These are phyloP conservation scores for Heliosperma pusillum DNA, from an alignment of 148 eudicot genomes.

Conservation along the genomic window DNA sequence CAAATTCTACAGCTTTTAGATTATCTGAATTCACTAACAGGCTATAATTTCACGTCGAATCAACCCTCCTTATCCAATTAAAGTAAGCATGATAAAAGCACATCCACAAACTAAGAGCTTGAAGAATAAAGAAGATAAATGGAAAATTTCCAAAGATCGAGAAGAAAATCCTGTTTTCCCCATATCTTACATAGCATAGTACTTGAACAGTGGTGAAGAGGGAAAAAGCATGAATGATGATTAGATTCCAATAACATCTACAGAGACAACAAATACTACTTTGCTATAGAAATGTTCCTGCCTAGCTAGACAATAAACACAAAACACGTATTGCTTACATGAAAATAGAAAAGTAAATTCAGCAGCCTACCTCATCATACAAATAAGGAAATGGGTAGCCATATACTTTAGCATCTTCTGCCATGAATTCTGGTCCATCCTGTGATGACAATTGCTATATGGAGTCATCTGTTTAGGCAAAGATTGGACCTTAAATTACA, in stretches of 20 bases:
- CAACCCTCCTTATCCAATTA: not conserved
- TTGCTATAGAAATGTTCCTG: not conserved
- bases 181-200: not conserved
- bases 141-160: not conserved
- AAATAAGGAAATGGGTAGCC: conserved; percentile 92
- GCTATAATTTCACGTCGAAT: not conserved
- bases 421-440: conserved; percentile 97
- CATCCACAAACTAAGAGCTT: not conserved
- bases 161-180: not conserved
- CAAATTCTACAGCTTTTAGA: not conserved
- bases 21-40: not conserved
- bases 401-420: conserved; percentile 72
- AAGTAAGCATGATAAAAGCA: not conserved
- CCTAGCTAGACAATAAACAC: not conserved
- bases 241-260: not conserved
- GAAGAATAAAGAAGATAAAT: not conserved
- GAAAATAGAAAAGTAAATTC: not conserved
- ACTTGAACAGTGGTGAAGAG: not conserved
- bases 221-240: not conserved
- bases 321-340: not conserved
- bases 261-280: not conserved
- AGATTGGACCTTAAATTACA: conserved; percentile 30
- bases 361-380: conserved; percentile 65
- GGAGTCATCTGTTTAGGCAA: conserved; percentile 25
- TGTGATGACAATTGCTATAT: conserved; percentile 35